Evolutionary conservation across 176 grass and related monocot genomes (phyloP), one percentile per base, ranked within the genome.

Genomic region (Rhynchospora tenuis): DNA sequence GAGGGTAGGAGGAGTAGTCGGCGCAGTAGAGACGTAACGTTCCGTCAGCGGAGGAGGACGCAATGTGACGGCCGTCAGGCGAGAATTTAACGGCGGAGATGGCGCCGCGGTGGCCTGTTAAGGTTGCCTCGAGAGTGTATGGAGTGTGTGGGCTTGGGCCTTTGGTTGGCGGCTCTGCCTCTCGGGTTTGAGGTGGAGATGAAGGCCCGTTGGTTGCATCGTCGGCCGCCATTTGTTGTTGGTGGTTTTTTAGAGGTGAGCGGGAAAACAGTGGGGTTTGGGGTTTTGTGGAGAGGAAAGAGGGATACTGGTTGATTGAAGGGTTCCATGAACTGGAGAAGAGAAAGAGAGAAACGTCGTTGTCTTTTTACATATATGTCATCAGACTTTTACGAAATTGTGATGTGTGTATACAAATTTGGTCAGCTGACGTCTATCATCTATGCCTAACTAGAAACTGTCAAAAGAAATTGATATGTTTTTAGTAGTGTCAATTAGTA

Each of bases 61-160:
- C 92, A 48, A 98, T 90, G 73, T 91, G 84, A 42, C 86, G 90
- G 57, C 95, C 92, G 43, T 93, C 86, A 7, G 95, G 95, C 59
- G 95, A 94, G 87, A 98, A 98, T 85, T 94, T 94, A 14, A 93
- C 90, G 26, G 92, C 84, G 51, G 95, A 94, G 23, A 93, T 69
- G 14, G 92, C 90, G 62, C 89, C 87, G 15, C 86, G 85, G 84
- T 94, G 95, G 13, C 90, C 92, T 0, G 64, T 15, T 28, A 98
- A 87, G 13, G 95, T 95, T 24, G 63, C 77, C n/a, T 88, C 81
- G 12, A 94, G 92, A 60, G 78, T 80, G 85, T 97, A 97, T 0
- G 90, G 89, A 23, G 59, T 88, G 51, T 85, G 61, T 14, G 61
- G 12, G 23, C 67, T 23, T 19, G 81, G 56, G 81, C 69, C 64